A percentile compares a stretch with the other conserved stretches of the same genome.
Conservation (phyloP, 148 eudicot genomes). For the Tetragonia tetragonoides region DNA sequence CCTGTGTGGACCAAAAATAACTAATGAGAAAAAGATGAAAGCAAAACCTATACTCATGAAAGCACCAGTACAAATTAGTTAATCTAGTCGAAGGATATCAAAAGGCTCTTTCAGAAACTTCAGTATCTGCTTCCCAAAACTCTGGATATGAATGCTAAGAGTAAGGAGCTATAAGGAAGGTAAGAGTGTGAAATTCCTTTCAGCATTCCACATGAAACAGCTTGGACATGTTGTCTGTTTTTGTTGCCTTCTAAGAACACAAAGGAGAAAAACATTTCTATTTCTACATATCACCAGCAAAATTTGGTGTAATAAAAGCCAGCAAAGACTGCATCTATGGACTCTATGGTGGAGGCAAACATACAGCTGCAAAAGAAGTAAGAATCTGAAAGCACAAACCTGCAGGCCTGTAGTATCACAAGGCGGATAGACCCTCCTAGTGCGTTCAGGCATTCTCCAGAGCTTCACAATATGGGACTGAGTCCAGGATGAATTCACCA, state of each 20-base stretch:
- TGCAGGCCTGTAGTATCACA: constrained; percentile 93
- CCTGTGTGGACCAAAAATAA: constrained; percentile 38
- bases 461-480: constrained; percentile 77
- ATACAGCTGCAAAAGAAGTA: not conserved
- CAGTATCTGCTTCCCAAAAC: not conserved
- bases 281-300: not conserved
- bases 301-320: too few relatives aligned
- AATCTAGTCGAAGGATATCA: not conserved
- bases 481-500: constrained; percentile 99
- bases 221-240: not conserved
- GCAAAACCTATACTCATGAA: not conserved
- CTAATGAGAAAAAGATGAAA: constrained; percentile 11
- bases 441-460: constrained; percentile 78
- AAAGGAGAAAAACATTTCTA: not conserved
- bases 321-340: not conserved
- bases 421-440: constrained; percentile 83
- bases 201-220: not conserved
- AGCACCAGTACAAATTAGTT: not conserved
- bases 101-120: not conserved
- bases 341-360: not conserved
- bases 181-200: not conserved
- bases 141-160: not conserved
- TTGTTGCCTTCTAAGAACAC: not conserved
- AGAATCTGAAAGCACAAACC: constrained; percentile 42
- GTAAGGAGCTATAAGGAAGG: not conserved